phyloP scores from a whole-genome alignment of 2,329 filamentous ascomycete genomes.

The Parastagonospora avenae region DNA sequence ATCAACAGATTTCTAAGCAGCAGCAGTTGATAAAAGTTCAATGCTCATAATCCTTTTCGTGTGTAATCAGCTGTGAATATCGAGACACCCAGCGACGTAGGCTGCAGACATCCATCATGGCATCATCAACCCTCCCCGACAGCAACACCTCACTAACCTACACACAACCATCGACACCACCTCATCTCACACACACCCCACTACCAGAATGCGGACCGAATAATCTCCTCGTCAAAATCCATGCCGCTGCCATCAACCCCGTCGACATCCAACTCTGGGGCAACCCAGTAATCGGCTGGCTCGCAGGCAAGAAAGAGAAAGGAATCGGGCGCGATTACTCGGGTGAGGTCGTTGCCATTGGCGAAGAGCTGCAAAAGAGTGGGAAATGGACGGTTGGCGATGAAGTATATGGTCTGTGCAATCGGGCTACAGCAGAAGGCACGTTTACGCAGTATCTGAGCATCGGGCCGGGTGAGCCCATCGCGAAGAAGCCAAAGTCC shows the following conservation, averaged over 20 bases:
- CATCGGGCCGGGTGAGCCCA: slow-evolving; percentile 23
- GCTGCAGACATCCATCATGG: background rate
- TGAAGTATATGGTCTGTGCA: slow-evolving; percentile 32
- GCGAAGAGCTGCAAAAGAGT: slow-evolving; percentile 13
- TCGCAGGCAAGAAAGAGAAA: slow-evolving; percentile 33
- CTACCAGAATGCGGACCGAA: slow-evolving; percentile 16
- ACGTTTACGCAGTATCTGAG: slow-evolving; percentile 35
- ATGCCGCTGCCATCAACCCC: slow-evolving; percentile 54
- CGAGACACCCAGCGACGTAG: background rate
- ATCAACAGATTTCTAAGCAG: background rate
- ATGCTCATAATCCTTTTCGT: background rate
- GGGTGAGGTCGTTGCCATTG: slow-evolving; percentile 47
- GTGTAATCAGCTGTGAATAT: background rate
- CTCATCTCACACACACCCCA: slow-evolving; percentile 27
- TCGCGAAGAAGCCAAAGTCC: slow-evolving; percentile 27
- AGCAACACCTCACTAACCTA: slow-evolving; percentile 35
- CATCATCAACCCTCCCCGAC: slow-evolving; percentile 16
- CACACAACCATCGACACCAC: slow-evolving; percentile 25
- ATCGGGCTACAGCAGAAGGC: slow-evolving; percentile 27
- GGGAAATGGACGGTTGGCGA: slow-evolving; percentile 29
- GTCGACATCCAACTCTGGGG: slow-evolving; percentile 48
- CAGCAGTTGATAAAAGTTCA: background rate
- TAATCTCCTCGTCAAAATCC: slow-evolving; percentile 48
- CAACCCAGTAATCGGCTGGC: slow-evolving; percentile 34
- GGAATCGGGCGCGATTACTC: slow-evolving; percentile 55